A percentile compares a stretch with the other conserved stretches of the same genome.
Evolutionary conservation across 805 yeast species (phyloP).

Genomic region (Ogataea sp.): DNA sequence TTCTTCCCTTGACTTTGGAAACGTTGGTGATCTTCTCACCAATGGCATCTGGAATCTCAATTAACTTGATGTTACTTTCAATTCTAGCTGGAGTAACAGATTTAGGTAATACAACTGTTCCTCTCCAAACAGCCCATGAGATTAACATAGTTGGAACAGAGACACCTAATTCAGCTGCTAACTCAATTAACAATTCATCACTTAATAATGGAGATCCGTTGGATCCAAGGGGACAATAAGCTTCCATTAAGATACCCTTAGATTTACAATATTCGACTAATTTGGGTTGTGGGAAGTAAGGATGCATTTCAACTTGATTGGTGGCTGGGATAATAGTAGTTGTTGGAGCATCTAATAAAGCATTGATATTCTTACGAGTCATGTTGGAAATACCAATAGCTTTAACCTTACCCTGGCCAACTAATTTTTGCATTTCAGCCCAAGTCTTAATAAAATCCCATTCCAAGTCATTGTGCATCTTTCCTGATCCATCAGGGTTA

Average conservation of each 20-base stretch:
- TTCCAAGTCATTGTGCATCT: conserved; percentile 18
- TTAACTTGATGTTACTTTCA: conserved; percentile 27
- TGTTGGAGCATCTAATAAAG: conserved; percentile 38
- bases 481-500: conserved; percentile 14
- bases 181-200: conserved; percentile 31
- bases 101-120: conserved; percentile 45
- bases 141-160: conserved; percentile 44
- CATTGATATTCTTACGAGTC: conserved; percentile 42
- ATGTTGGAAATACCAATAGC: conserved; percentile 77
- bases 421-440: conserved; percentile 52
- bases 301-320: conserved; percentile 73
- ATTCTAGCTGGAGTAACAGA: conserved; percentile 38
- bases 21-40: conserved; percentile 12
- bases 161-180: conserved; percentile 36
- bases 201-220: conserved; percentile 42
- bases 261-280: conserved; percentile 42
- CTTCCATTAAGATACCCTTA: conserved; percentile 53
- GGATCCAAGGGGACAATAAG: conserved; percentile 74
- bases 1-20: conserved; percentile 4
- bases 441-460: conserved; percentile 48
- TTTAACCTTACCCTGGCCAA: conserved; percentile 40
- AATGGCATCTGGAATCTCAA: conserved; percentile 27
- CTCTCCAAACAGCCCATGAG: conserved; percentile 55
- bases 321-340: conserved; percentile 53
- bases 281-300: conserved; percentile 56